These are phyloP conservation scores for Cordyceps militaris DNA, from an alignment of 2,329 filamentous ascomycete species.

Conservation along the genomic window DNA sequence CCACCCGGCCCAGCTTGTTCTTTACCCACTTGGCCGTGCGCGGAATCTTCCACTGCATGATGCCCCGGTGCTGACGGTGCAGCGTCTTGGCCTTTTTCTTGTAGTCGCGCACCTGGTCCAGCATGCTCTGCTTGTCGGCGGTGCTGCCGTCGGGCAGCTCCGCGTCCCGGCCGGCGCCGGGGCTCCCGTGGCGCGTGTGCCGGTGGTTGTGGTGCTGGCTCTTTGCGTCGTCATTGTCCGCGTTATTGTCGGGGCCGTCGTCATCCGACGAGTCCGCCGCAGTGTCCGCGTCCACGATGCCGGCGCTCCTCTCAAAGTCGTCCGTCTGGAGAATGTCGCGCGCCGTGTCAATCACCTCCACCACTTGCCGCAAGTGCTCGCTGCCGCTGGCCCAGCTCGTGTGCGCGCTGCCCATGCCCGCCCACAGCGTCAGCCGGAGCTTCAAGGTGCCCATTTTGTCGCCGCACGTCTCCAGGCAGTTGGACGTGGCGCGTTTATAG, in stretches of 20 bases:
- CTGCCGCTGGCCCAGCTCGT: slow-evolving; percentile 29
- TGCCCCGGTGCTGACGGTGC: slow-evolving; percentile 58
- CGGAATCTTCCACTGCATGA: slow-evolving; percentile 64
- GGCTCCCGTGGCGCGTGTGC: slow-evolving; percentile 9
- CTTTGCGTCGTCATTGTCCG: slow-evolving; percentile 4
- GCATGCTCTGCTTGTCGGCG: slow-evolving; percentile 36
- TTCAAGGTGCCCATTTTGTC: slow-evolving; percentile 41
- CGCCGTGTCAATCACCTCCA: slow-evolving; percentile 42
- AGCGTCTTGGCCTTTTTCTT: slow-evolving; percentile 51
- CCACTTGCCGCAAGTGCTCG: slow-evolving; percentile 28
- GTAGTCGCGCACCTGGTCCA: slow-evolving; percentile 52
- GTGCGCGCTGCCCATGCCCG: slow-evolving; percentile 31
- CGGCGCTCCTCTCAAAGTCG: slow-evolving; percentile 28
- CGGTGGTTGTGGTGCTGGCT: slow-evolving; percentile 4
- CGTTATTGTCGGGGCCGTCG: slow-evolving; percentile 12
- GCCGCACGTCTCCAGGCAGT: slow-evolving; percentile 37
- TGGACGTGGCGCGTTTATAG: slow-evolving; percentile 39
- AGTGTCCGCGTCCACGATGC: slow-evolving; percentile 27
- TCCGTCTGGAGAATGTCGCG: slow-evolving; percentile 28
- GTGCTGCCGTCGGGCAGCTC: slow-evolving; percentile 28
- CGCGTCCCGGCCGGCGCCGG: slow-evolving; percentile 18
- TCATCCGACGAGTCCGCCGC: slow-evolving; percentile 23
- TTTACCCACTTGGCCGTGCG: slow-evolving; percentile 44
- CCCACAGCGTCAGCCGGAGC: slow-evolving; percentile 28
- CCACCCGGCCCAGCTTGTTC: slow-evolving; percentile 48